A percentile compares a stretch with the other conserved stretches of the same genome.
phyloP scores from a whole-genome alignment of 2,329 filamentous ascomycete genomes.

The Scortechinia acanthostroma region DNA sequence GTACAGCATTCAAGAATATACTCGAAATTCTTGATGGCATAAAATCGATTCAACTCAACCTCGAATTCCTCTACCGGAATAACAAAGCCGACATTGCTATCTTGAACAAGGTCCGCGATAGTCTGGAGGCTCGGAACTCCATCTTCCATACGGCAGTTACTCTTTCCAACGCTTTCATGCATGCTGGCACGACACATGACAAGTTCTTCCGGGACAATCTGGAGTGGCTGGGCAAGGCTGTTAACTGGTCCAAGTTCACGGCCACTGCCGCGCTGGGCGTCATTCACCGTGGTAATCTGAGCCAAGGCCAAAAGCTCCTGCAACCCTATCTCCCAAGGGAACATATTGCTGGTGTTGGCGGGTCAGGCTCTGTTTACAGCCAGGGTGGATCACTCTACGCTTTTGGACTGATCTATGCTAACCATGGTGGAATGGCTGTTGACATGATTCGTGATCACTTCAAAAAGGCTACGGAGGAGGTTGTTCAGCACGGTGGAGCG shows the following conservation, averaged over 20 bases:
- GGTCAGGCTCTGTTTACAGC: slow-evolving; percentile 78
- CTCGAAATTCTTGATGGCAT: slow-evolving; percentile 73
- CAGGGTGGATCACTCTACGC: slow-evolving; percentile 94
- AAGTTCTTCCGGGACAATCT: slow-evolving; percentile 97
- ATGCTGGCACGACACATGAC: slow-evolving; percentile 94
- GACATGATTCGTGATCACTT: slow-evolving; percentile 75
- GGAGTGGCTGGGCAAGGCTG: slow-evolving; percentile 95
- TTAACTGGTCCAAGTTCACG: slow-evolving; percentile 99
- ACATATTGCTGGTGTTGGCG: slow-evolving; percentile 56
- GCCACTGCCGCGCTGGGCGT: slow-evolving; percentile 93
- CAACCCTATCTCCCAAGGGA: slow-evolving; percentile 82
- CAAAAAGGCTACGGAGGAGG: slow-evolving; percentile 72
- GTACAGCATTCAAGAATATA: slow-evolving; percentile 54
- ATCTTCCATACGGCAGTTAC: slow-evolving; percentile 98
- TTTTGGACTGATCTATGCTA: slow-evolving; percentile 91
- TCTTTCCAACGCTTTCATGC: slow-evolving; percentile 98
- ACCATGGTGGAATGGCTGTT: slow-evolving; percentile 85
- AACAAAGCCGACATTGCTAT: slow-evolving; percentile 89
- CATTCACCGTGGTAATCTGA: slow-evolving; percentile 90
- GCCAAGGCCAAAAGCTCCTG: slow-evolving; percentile 84
- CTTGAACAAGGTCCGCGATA: slow-evolving; percentile 92
- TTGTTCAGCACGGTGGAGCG: slow-evolving; percentile 93
- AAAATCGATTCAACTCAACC: slow-evolving; percentile 86
- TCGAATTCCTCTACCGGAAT: slow-evolving; percentile 93
- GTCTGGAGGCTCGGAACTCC: slow-evolving; percentile 88